Evolutionary conservation across 2,329 filamentous ascomycete genomes (phyloP).

Genomic region (Pseudocercospora cruenta): DNA sequence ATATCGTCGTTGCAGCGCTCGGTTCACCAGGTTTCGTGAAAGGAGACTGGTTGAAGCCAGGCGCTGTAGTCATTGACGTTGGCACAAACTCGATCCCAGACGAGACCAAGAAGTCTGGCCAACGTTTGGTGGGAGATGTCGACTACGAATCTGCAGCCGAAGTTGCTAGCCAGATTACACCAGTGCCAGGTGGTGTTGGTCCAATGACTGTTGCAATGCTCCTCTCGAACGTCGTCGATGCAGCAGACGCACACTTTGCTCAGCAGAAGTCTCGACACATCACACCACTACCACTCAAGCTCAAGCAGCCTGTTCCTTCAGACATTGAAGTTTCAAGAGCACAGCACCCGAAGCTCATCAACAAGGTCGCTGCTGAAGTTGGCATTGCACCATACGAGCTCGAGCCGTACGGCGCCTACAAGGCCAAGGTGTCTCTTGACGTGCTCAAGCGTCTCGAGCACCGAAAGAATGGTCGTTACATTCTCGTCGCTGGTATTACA

Average conservation of each 20-base stretch:
- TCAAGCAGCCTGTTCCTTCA: slow-evolving; percentile 82
- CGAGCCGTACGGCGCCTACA: slow-evolving; percentile 92
- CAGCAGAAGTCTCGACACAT: slow-evolving; percentile 79
- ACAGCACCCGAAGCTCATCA: slow-evolving; percentile 91
- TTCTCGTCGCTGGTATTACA: slow-evolving; percentile 93
- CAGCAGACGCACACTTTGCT: slow-evolving; percentile 80
- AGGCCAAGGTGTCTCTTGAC: slow-evolving; percentile 88
- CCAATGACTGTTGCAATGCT: slow-evolving; percentile 99
- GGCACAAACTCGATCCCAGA: slow-evolving; percentile 96
- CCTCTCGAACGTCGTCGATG: slow-evolving; percentile 89
- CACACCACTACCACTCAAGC: slow-evolving; percentile 78
- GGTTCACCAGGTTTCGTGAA: slow-evolving; percentile 85
- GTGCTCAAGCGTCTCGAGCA: slow-evolving; percentile 83
- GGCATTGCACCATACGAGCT: slow-evolving; percentile 88
- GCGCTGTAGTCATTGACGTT: slow-evolving; percentile 94
- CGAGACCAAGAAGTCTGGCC: slow-evolving; percentile 84
- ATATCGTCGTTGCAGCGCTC: slow-evolving; percentile 90
- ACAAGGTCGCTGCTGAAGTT: slow-evolving; percentile 78
- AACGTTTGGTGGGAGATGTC: slow-evolving; percentile 91
- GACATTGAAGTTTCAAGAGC: slow-evolving; percentile 90
- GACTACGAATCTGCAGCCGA: slow-evolving; percentile 83
- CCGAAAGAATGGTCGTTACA: slow-evolving; percentile 84
- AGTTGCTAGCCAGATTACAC: slow-evolving; percentile 91
- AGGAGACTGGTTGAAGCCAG: slow-evolving; percentile 93
- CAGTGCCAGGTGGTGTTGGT: slow-evolving; percentile 93